phyloP scores from a whole-genome alignment of 495 filamentous ascomycete species.

The Trypethelium eluteriae region DNA sequence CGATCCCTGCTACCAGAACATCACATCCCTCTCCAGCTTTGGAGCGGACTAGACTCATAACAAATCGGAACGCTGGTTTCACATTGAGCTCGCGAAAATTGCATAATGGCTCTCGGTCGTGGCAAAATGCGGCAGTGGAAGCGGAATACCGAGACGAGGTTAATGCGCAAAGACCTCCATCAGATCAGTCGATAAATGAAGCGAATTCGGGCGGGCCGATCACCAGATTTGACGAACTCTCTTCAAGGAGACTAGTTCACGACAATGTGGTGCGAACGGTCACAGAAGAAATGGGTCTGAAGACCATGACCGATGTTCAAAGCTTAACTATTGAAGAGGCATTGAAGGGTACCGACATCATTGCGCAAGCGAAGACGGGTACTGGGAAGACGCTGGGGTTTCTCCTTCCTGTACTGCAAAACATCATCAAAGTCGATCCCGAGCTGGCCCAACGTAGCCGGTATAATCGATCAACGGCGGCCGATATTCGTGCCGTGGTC shows the following conservation, averaged over 20 bases:
- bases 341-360: conserved; percentile 67
- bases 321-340: conserved; percentile 68
- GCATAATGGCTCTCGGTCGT: neutral
- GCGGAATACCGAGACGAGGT: conserved; percentile 15
- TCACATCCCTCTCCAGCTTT: neutral
- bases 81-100: neutral
- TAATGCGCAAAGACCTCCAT: neutral
- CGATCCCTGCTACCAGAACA: neutral
- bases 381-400: conserved; percentile 43
- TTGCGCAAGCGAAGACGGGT: conserved; percentile 42
- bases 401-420: conserved; percentile 36
- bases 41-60: neutral
- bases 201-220: conserved; percentile 31
- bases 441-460: conserved; percentile 33
- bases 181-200: conserved; percentile 14
- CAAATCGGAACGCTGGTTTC: neutral
- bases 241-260: conserved; percentile 54
- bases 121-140: neutral
- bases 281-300: conserved; percentile 63
- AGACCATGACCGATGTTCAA: conserved; percentile 92
- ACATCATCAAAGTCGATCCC: conserved; percentile 59
- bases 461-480: conserved; percentile 35
- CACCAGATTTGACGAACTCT: conserved; percentile 65
- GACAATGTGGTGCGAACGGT: conserved; percentile 58
- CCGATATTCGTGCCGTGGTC: conserved; percentile 80